Evolutionary conservation across 768 basidiomycete genomes (phyloP).

Genomic region (Rhodotorula babjevae): DNA sequence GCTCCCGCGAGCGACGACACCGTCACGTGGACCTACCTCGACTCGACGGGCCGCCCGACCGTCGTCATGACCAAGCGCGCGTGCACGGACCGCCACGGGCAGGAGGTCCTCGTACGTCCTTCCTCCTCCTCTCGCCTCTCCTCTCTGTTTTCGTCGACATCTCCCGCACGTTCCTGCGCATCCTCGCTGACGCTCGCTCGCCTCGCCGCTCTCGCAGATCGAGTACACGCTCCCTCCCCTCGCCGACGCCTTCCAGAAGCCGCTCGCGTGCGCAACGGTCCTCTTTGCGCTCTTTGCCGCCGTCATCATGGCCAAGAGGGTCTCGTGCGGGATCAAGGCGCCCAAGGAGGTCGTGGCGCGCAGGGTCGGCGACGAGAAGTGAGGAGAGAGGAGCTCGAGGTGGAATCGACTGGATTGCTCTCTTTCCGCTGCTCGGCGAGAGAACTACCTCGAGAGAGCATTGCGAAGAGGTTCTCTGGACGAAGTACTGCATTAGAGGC

Average conservation of each 20-base stretch:
- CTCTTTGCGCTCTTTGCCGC: slow-evolving; percentile 63
- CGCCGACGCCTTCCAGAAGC: slow-evolving; percentile 68
- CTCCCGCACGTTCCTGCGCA: slow-evolving; percentile 3
- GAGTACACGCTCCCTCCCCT: slow-evolving; percentile 74
- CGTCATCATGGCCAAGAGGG: slow-evolving; percentile 53
- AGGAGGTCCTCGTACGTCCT: slow-evolving; percentile 69
- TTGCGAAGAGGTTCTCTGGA: too few species aligned
- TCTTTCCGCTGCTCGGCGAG: too few species aligned
- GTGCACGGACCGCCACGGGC: slow-evolving; percentile 72
- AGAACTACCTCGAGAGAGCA: too few species aligned
- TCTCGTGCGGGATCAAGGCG: slow-evolving; percentile 54
- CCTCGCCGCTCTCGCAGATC: slow-evolving; percentile 56
- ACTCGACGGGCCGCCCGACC: slow-evolving; percentile 79
- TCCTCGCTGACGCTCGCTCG: slow-evolving; percentile 18
- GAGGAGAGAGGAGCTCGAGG: neutral
- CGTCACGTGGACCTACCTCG: slow-evolving; percentile 72
- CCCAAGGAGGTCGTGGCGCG: neutral
- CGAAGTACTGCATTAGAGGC: too few species aligned
- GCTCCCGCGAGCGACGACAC: slow-evolving; percentile 51
- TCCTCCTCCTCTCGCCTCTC: neutral
- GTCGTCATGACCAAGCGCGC: slow-evolving; percentile 68
- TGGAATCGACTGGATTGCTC: too few species aligned
- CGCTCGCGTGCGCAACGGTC: slow-evolving; percentile 67
- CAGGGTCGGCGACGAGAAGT: neutral
- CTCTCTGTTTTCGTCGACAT: neutral